A percentile compares a stretch with the other conserved stretches of the same genome.
These are phyloP conservation scores for Moricandia moricandioides DNA, from an alignment of 345 rosid genomes.

Conservation along the genomic window DNA sequence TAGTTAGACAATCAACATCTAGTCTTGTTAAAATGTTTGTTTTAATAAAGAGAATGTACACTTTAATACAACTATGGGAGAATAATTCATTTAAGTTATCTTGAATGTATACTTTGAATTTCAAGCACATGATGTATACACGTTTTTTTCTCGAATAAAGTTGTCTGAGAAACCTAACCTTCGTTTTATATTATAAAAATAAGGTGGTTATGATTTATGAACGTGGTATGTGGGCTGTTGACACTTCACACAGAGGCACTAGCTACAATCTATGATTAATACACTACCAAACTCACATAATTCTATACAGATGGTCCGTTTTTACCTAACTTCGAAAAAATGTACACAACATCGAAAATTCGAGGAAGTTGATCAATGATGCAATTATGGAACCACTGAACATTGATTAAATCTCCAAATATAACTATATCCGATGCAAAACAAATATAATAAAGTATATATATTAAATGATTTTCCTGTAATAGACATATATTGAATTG, in stretches of 20 bases:
- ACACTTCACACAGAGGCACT: conserved; percentile 11
- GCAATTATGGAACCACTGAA: neutral
- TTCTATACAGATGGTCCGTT: neutral
- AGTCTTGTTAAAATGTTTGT: neutral
- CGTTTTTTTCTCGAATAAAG: conserved; percentile 2
- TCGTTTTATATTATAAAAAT: neutral
- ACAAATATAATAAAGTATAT: too few species aligned
- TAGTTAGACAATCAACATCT: neutral
- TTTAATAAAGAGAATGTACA: neutral
- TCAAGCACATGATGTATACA: conserved; percentile 8
- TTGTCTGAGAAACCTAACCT: conserved; percentile 22
- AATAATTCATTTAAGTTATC: neutral
- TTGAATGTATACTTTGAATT: neutral
- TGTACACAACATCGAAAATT: neutral
- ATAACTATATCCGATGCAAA: too few species aligned
- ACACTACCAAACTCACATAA: conserved; percentile 9
- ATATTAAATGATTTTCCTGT: too few species aligned
- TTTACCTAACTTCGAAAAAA: neutral
- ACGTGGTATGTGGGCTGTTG: conserved; percentile 22
- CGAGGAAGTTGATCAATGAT: neutral
- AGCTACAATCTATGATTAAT: neutral
- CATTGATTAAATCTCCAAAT: neutral
- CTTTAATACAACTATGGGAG: neutral
- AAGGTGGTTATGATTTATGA: conserved; percentile 8
- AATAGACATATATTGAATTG: too few species aligned